Base-by-base conservation (phyloP, 1,284 basidiomycete species). In the Pseudozyma sp. region DNA sequence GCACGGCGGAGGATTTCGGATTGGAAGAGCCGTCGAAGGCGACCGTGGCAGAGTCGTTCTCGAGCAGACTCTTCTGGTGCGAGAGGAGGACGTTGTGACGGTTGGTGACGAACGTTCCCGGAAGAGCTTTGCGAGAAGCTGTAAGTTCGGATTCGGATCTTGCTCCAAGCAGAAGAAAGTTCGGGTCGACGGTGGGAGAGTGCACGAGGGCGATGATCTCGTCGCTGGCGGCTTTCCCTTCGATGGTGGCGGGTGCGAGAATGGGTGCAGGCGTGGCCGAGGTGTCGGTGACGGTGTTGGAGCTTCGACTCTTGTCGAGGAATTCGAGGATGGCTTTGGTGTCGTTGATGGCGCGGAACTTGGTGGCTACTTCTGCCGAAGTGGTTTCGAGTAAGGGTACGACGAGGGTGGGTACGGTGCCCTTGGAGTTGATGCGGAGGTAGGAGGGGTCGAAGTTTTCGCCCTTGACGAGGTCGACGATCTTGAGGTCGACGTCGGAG, bases 351-450 rank as follows among this genome's bases (percentile, higher is more conserved):
- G 92, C 90, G 75, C 92, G 91, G 86, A 92, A 95, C 48, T 92
- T 88, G 75, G 89, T 92, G 74, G 92, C 92, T 35, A 90, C 88
- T 42, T 91, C 92, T 5, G 89, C 86, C 4, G 88, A 87, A 8
- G 92, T 88, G 14, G 91, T 92, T 78, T 90, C 90, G 75, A 90
- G 86, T 17, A 92, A 86, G 0, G 93, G 93, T 4, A 94, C 92
- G 24, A 94, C 90, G 45, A 96, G 86, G 0, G 91, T 91, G 6
- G 93, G 93, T 0, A 94, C 88, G n/a, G 91, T 92, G 13, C 89
- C 92, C 91, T 91, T 90, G 42, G 90, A 87, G 83, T 92, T 94
- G 83, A 95, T 86, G 54, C 92, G 89, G 61, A 92, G 86, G 81
- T 90, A 92, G 31, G 86, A 84, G 10, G 90, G 89, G 39, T 85